These are phyloP conservation scores for Acorus calamus DNA, from an alignment of 106 monocot species.

Conservation along the genomic window DNA sequence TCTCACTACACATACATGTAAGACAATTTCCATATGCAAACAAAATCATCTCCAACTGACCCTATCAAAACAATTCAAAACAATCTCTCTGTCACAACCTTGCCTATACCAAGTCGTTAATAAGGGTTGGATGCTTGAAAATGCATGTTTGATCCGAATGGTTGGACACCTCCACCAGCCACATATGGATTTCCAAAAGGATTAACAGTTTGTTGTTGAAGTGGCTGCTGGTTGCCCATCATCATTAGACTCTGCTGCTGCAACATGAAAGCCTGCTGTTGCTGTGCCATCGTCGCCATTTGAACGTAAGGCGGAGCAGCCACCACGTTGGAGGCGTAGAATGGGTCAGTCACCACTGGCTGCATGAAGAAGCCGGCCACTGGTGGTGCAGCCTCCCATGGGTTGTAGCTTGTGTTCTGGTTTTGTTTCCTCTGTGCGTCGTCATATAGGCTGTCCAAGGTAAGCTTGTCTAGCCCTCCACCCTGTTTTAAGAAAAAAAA, in stretches of 20 bases:
- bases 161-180: conserved; percentile 19
- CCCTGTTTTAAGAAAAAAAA: conserved; percentile 23
- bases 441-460: conserved; percentile 85
- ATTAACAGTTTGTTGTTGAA: conserved; percentile 39
- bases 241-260: conserved; percentile 73
- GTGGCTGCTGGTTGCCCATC: conserved; percentile 36
- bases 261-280: conserved; percentile 72
- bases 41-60: too few relatives aligned
- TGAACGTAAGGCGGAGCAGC: conserved; percentile 63
- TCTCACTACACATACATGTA: too few relatives aligned
- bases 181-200: conserved; percentile 65
- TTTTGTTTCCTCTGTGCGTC: conserved; percentile 54
- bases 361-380: conserved; percentile 25
- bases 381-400: conserved; percentile 53
- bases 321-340: conserved; percentile 48
- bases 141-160: conserved; percentile 35
- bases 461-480: conserved; percentile 81
- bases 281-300: conserved; percentile 87
- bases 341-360: conserved; percentile 42
- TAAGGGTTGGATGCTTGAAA: conserved; percentile 30
- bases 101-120: too few relatives aligned
- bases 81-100: too few relatives aligned
- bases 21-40: too few relatives aligned
- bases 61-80: too few relatives aligned
- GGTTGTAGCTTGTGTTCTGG: conserved; percentile 73